phyloP scores from a whole-genome alignment of 177 flowering plant genomes.

The Vitis hybrid region DNA sequence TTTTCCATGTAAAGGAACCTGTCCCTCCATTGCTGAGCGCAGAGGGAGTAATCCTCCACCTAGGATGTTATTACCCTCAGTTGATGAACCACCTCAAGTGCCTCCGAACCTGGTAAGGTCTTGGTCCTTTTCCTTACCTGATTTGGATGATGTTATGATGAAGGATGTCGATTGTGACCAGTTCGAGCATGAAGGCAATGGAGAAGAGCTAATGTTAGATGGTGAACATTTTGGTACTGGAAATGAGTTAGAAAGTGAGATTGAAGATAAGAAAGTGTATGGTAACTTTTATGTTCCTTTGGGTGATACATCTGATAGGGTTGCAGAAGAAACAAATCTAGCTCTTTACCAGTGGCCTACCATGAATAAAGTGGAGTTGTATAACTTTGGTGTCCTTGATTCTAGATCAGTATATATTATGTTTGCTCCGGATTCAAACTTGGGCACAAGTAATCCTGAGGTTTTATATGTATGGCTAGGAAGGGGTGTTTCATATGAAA shows the following conservation, averaged over 20 bases:
- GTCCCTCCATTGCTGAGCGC: constrained; percentile 62
- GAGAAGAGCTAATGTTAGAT: constrained; percentile 24
- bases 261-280: constrained; percentile 15
- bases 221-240: constrained; percentile 10
- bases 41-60: constrained; percentile 61
- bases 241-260: constrained; percentile 8
- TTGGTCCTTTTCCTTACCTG: constrained; percentile 49
- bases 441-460: constrained; percentile 12
- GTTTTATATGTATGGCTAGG: constrained; percentile 38
- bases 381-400: constrained; percentile 19
- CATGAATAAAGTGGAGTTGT: constrained; percentile 27
- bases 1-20: constrained; percentile 32
- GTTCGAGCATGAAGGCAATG: constrained; percentile 19
- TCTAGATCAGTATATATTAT: constrained; percentile 36
- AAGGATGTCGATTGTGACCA: constrained; percentile 18
- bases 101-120: constrained; percentile 39
- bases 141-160: constrained; percentile 31
- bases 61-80: constrained; percentile 34
- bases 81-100: constrained; percentile 27
- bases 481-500: constrained; percentile 15
- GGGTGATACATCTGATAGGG: constrained; percentile 1
- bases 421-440: constrained; percentile 22
- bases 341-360: constrained; percentile 35
- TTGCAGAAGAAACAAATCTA: constrained; percentile 12
- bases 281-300: constrained; percentile 8